Evolutionary conservation across 306 rosid genomes (phyloP), one percentile per base, ranked within the genome.

Genomic region (Ormosia emarginata): DNA sequence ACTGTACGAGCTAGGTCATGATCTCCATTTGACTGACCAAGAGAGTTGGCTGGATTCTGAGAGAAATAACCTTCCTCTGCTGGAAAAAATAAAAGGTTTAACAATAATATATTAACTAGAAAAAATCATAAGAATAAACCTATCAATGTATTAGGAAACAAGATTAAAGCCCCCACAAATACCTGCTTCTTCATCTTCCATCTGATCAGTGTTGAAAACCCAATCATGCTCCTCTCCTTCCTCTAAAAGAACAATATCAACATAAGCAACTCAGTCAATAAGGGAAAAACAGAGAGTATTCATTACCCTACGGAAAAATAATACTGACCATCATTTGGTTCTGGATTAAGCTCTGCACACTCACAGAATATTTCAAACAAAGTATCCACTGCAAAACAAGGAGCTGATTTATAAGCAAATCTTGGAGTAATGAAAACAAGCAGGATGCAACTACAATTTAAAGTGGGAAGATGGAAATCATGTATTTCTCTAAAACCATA

Each of bases 281-380:
- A 62, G 2, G 50, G 17, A 58, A 70, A 13, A 59, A 36, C 9
- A 30, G 15, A 47, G 36, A 10, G 65, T 68, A 32, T 29, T 3
- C 5, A 37, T 6, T 14, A 11, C 33, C n/a, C 8, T 50, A 18
- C 1, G 33, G 33, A 44, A 67, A 29, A 46, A 80, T 5, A 79
- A 39, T 12, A 44, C 91, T 75, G 10, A 92, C 99, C 99, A 66
- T 82, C 88, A 82, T 82, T 67, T 24, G 94, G 99, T 65, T 93
- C 99, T 11, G 99, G 98, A 84, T 95, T 95, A 71, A 95, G 93
- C 87, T 95, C 98, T 0, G 99, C 99, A 79, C 99, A 90, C 83
- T 89, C 90, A 6, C 99, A 95, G 81, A 90, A 95, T 69, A 87
- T 56, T 78, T 85, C 89, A 78, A 93, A 95, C 68, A 95, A 82